Conservation (phyloP, 768 basidiomycete species). For the Heimioporus sp. region DNA sequence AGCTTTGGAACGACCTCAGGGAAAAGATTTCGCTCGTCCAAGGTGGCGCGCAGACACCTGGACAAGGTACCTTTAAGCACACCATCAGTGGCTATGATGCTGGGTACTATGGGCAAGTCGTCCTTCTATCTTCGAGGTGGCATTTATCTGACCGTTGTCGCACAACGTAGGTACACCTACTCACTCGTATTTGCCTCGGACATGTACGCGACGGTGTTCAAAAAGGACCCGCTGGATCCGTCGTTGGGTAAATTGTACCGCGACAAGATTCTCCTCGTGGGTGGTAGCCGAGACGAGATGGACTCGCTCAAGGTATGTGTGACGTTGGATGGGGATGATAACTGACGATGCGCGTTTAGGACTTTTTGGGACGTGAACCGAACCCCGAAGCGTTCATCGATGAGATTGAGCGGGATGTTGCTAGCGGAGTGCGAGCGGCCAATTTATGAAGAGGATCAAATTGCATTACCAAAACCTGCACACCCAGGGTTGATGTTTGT, state of each 20-base stretch:
- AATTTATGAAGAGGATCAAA: not conserved
- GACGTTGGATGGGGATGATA: not conserved
- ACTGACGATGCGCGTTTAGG: slow-evolving; percentile 35
- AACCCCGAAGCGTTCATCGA: slow-evolving; percentile 73
- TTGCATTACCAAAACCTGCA: too few species aligned
- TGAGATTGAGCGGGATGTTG: slow-evolving; percentile 48
- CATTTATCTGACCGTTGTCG: not conserved
- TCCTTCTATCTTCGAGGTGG: too few species aligned
- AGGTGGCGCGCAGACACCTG: slow-evolving; percentile 53
- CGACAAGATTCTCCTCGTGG: slow-evolving; percentile 64
- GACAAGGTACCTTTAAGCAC: slow-evolving; percentile 75
- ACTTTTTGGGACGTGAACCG: slow-evolving; percentile 74
- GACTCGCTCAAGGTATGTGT: slow-evolving; percentile 62
- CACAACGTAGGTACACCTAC: slow-evolving; percentile 55
- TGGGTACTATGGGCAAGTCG: slow-evolving; percentile 58
- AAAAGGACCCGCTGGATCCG: slow-evolving; percentile 71
- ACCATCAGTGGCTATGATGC: slow-evolving; percentile 73
- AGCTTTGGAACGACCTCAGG: slow-evolving; percentile 73
- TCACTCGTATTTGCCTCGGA: slow-evolving; percentile 62
- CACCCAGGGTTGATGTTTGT: too few species aligned
- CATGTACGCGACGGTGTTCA: slow-evolving; percentile 76
- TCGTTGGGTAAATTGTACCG: slow-evolving; percentile 66
- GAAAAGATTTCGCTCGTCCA: slow-evolving; percentile 71
- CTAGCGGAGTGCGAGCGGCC: not conserved
- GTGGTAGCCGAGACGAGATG: slow-evolving; percentile 78